Evolutionary conservation across 73 alveolate species (phyloP).

Genomic region (Tetrahymena elliotti): DNA sequence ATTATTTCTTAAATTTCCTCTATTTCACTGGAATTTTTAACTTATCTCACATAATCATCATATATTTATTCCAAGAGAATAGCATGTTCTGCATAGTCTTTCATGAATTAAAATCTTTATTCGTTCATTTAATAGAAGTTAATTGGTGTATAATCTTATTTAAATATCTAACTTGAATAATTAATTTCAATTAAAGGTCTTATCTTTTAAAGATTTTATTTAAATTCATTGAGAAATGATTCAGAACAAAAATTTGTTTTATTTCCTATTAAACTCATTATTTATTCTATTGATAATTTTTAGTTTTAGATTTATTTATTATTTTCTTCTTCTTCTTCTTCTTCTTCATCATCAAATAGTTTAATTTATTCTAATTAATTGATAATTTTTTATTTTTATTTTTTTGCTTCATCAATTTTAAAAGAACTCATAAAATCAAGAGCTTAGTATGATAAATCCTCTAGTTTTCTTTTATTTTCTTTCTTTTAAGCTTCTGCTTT

Average conservation of each 20-base stretch:
- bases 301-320: background rate
- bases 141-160: background rate
- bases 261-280: background rate
- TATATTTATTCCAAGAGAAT: no score
- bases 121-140: background rate
- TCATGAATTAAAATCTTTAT: no score
- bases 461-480: background rate
- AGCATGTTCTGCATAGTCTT: background rate
- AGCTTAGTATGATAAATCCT: background rate
- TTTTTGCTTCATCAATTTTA: background rate
- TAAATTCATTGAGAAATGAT: background rate
- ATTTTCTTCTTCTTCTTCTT: background rate
- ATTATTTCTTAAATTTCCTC: no score
- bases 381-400: background rate
- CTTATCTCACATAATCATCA: no score
- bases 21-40: background rate
- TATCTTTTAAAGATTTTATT: background rate
- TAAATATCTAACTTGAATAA: no score
- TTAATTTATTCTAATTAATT: background rate
- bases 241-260: background rate
- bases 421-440: background rate
- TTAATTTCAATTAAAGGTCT: background rate
- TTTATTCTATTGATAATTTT: background rate
- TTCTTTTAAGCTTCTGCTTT: background rate
- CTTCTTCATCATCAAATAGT: background rate